A percentile compares a stretch with the other conserved stretches of the same genome.
Conservation (phyloP, 345 rosid genomes). For the Acer negundo region DNA sequence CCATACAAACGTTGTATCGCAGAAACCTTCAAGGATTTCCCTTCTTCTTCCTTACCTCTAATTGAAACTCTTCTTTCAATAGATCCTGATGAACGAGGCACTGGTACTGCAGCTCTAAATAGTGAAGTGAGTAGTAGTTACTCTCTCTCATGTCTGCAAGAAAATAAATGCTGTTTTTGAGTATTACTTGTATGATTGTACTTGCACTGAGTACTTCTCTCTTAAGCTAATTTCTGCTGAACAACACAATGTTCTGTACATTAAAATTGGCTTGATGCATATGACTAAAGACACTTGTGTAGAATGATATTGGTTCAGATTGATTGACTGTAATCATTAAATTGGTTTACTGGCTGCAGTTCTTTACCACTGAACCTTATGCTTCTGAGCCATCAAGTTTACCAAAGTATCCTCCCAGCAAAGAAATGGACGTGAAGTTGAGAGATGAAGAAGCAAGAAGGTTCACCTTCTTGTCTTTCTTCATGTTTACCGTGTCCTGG, state of each 20-base stretch:
- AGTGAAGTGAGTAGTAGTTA: conserved; percentile 58
- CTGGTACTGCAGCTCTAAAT: conserved; percentile 66
- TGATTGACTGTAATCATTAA: conserved; percentile 8
- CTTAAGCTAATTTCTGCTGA: background rate
- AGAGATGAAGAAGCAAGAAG: conserved; percentile 85
- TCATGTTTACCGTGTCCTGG: conserved; percentile 14
- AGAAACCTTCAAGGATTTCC: conserved; percentile 72
- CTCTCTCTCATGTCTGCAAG: conserved; percentile 3
- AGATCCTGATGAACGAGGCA: conserved; percentile 81
- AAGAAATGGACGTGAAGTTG: conserved; percentile 83
- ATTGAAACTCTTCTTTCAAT: conserved; percentile 72
- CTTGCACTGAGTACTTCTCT: background rate
- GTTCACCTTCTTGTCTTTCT: conserved; percentile 37
- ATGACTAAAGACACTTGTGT: background rate
- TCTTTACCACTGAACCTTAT: conserved; percentile 76
- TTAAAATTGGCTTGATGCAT: background rate
- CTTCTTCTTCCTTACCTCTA: conserved; percentile 59
- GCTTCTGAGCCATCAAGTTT: conserved; percentile 86
- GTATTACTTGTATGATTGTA: background rate
- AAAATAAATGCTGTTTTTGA: background rate
- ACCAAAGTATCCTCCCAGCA: conserved; percentile 90
- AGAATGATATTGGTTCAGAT: conserved; percentile 8
- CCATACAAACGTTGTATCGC: conserved; percentile 72
- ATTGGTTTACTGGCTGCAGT: conserved; percentile 48
- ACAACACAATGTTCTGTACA: background rate